These are phyloP conservation scores for Angomonas deanei DNA, from an alignment of 208 protist genomes.

Conservation along the genomic window DNA sequence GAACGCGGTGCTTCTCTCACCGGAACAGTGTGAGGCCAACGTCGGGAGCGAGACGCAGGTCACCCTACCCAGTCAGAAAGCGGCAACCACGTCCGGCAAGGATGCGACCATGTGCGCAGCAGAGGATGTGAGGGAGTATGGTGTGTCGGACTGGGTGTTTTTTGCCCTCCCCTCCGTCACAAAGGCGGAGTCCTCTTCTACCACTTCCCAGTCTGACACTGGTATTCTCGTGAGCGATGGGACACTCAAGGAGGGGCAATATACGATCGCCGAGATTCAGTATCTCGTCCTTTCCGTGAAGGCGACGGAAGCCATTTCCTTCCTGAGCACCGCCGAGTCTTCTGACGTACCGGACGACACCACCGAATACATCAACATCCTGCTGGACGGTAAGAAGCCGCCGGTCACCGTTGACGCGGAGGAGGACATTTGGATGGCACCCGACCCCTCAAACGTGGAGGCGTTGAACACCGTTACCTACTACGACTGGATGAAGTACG, in stretches of 20 bases:
- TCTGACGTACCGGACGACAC: background rate
- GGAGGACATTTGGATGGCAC: conserved; percentile 48
- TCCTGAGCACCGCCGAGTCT: background rate
- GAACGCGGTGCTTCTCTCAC: background rate
- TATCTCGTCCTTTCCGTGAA: conserved; percentile 69
- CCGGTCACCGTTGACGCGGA: conserved; percentile 20
- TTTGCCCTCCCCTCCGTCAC: conserved; percentile 45
- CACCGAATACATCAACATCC: conserved; percentile 24
- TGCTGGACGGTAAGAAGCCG: conserved; percentile 56
- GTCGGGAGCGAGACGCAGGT: conserved; percentile 5
- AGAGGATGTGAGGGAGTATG: conserved; percentile 48
- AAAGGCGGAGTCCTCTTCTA: conserved; percentile 22
- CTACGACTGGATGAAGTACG: conserved; percentile 58
- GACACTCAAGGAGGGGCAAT: conserved; percentile 16
- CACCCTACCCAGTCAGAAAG: background rate
- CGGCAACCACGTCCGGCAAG: conserved; percentile 4
- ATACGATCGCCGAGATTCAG: conserved; percentile 46
- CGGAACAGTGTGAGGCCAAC: background rate
- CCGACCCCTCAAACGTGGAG: background rate
- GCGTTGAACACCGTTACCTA: conserved; percentile 8
- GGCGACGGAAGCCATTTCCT: conserved; percentile 27
- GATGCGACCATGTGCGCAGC: conserved; percentile 47
- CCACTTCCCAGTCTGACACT: conserved; percentile 16
- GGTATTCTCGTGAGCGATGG: no score
- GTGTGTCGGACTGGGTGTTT: conserved; percentile 79